These are phyloP conservation scores for Penicillium sp. DNA, from an alignment of 2,329 filamentous ascomycete species.

Conservation along the genomic window DNA sequence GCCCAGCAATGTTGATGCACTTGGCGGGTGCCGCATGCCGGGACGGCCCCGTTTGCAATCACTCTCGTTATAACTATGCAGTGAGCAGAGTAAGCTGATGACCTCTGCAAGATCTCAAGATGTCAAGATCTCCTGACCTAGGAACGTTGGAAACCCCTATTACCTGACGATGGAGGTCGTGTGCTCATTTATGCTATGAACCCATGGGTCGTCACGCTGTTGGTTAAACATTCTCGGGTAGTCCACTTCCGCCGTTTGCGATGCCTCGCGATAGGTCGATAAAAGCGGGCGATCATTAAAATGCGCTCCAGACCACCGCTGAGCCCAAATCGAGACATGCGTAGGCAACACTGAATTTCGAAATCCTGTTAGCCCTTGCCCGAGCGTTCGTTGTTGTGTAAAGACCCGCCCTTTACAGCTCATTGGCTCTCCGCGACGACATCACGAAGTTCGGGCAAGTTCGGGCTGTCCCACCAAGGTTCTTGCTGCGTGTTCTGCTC, in stretches of 20 bases:
- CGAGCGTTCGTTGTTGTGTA: neutral
- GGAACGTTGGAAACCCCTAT: neutral
- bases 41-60: neutral
- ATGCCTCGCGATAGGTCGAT: slow-evolving; percentile 6
- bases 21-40: neutral
- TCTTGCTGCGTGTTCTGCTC: neutral
- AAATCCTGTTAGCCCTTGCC: neutral
- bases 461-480: slow-evolving; percentile 20
- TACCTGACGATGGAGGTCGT: neutral
- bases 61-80: slow-evolving; percentile 1
- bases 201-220: neutral
- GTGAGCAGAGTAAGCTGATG: neutral
- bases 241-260: slow-evolving; percentile 7
- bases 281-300: slow-evolving; percentile 1
- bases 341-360: neutral
- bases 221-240: neutral
- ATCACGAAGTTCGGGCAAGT: slow-evolving; percentile 23
- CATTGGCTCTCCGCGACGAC: neutral
- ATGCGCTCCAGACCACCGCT: neutral
- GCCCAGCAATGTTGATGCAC: neutral
- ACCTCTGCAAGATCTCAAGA: neutral
- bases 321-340: neutral
- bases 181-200: neutral
- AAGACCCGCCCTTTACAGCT: neutral
- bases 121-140: neutral